Evolutionary conservation across 768 basidiomycete genomes (phyloP).

Genomic region (Phylloporus scabripes): DNA sequence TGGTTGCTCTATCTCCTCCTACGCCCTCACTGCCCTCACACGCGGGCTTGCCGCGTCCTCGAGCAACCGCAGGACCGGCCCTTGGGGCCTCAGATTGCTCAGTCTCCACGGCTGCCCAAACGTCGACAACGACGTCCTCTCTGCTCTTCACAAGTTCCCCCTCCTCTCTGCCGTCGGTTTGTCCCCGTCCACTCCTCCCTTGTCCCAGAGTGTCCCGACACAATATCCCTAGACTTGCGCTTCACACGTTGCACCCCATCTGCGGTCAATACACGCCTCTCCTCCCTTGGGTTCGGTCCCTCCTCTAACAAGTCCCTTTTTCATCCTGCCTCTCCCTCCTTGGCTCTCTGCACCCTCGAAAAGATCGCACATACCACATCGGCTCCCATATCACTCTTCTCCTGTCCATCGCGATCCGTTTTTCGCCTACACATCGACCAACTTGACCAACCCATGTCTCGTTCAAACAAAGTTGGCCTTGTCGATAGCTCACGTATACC

Average conservation of each 20-base stretch:
- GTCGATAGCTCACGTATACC: not conserved
- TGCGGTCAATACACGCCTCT: slow-evolving; percentile 13
- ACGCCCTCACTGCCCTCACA: slow-evolving; percentile 49
- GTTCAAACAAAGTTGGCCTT: not conserved
- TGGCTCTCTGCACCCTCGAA: slow-evolving; percentile 33
- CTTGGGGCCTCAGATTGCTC: slow-evolving; percentile 57
- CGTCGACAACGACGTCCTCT: slow-evolving; percentile 41
- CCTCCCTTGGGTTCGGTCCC: slow-evolving; percentile 25
- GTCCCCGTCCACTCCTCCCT: slow-evolving; percentile 18
- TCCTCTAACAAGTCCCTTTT: slow-evolving; percentile 31
- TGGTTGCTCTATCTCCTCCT: slow-evolving; percentile 43
- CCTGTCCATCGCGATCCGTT: slow-evolving; percentile 21
- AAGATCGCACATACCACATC: slow-evolving; percentile 9
- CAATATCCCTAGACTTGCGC: slow-evolving; percentile 38
- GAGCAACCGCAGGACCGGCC: slow-evolving; percentile 33
- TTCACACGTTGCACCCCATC: slow-evolving; percentile 39
- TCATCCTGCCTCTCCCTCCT: slow-evolving; percentile 37
- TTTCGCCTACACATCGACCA: slow-evolving; percentile 26
- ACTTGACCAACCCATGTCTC: slow-evolving; percentile 6
- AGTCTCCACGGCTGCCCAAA: slow-evolving; percentile 48
- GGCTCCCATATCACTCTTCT: slow-evolving; percentile 22
- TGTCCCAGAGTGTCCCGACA: slow-evolving; percentile 1
- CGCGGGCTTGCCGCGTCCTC: slow-evolving; percentile 36
- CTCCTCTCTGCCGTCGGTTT: slow-evolving; percentile 58
- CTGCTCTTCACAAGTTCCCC: slow-evolving; percentile 43